These are phyloP conservation scores for Stentor coeruleus DNA, from an alignment of 73 alveolate genomes.

Conservation along the genomic window DNA sequence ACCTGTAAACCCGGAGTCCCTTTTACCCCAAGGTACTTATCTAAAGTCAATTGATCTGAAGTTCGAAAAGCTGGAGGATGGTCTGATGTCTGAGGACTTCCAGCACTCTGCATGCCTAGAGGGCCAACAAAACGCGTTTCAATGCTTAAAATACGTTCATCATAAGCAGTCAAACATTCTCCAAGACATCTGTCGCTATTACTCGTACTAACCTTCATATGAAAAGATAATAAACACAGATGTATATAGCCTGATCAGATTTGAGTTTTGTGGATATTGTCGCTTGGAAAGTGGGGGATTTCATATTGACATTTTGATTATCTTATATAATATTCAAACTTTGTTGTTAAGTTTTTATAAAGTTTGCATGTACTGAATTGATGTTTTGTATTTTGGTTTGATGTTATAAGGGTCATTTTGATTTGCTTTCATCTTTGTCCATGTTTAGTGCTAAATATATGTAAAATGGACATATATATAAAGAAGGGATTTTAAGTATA, in stretches of 20 bases:
- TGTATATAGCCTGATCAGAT: neutral
- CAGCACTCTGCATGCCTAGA: neutral
- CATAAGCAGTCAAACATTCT: neutral
- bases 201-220: neutral
- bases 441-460: too few relatives aligned
- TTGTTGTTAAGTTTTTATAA: too few relatives aligned
- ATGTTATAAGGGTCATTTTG: too few relatives aligned
- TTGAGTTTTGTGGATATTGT: neutral
- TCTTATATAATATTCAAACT: neutral
- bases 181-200: neutral
- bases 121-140: neutral
- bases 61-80: constrained; percentile 8
- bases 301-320: neutral
- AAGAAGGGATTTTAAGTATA: too few relatives aligned
- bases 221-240: neutral
- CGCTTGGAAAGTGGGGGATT: neutral
- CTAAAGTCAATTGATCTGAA: neutral
- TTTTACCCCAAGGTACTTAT: neutral
- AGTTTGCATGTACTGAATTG: too few relatives aligned
- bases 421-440: too few relatives aligned
- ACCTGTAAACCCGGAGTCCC: neutral
- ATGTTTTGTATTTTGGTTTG: too few relatives aligned
- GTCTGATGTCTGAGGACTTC: neutral
- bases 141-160: neutral
- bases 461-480: too few relatives aligned